Percentiles rank a stretch among this genome's conserved stretches.
phyloP scores from a whole-genome alignment of 129 eudicot species.

The Flaveria robusta region DNA sequence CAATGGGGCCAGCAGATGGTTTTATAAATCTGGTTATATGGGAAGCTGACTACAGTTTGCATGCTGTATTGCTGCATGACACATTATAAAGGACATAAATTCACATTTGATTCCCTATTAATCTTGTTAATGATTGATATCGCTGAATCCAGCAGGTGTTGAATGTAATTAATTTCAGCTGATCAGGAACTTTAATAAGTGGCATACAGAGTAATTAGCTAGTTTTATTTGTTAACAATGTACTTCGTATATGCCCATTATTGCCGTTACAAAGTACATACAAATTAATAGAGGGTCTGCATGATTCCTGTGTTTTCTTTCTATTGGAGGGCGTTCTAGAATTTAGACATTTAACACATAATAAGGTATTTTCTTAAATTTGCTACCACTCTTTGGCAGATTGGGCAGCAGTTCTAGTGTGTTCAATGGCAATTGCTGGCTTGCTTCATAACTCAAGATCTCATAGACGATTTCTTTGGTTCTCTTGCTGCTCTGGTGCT shows the following conservation, averaged over 20 bases:
- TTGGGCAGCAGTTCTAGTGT: conserved; percentile 66
- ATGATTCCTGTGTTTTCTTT: background rate
- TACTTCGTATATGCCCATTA: background rate
- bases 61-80: no score
- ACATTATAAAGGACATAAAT: no score
- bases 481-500: conserved; percentile 57
- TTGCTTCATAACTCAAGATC: conserved; percentile 56
- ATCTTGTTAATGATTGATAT: background rate
- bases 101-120: no score
- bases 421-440: conserved; percentile 62
- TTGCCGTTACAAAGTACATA: background rate
- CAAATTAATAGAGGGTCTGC: background rate
- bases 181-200: background rate
- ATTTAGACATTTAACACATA: background rate
- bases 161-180: background rate
- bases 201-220: background rate
- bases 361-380: background rate
- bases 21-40: background rate
- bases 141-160: background rate
- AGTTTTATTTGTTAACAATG: background rate
- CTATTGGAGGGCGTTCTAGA: background rate
- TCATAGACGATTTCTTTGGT: conserved; percentile 73
- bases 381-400: conserved; percentile 45
- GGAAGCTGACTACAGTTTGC: no score
- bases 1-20: background rate